phyloP scores from a whole-genome alignment of 495 filamentous ascomycete species.

The Saxophila tyrrhenica region DNA sequence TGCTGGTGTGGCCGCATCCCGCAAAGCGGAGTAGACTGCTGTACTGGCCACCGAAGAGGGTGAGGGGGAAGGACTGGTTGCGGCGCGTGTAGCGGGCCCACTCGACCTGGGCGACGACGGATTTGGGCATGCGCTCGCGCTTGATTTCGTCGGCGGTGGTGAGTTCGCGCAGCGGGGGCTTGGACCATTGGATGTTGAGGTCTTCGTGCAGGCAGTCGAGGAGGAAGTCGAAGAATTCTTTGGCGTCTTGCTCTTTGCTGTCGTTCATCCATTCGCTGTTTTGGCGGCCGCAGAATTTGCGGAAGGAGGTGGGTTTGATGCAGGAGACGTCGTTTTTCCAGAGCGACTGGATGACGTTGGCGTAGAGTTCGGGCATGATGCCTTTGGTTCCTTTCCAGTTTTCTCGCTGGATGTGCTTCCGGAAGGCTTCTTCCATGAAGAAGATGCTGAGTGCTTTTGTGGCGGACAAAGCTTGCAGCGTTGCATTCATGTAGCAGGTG shows the following conservation, averaged over 20 bases:
- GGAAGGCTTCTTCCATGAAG: slow-evolving; percentile 46
- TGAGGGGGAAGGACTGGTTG: slow-evolving; percentile 53
- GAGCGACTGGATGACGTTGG: slow-evolving; percentile 61
- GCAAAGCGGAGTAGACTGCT: slow-evolving; percentile 52
- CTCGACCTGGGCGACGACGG: slow-evolving; percentile 50
- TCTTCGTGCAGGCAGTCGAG: slow-evolving; percentile 66
- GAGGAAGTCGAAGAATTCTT: slow-evolving; percentile 65
- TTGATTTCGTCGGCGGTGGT: slow-evolving; percentile 50
- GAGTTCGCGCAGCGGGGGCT: slow-evolving; percentile 45
- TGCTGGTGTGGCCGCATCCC: slow-evolving; percentile 54
- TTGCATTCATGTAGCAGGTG: slow-evolving; percentile 86
- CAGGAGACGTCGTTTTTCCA: slow-evolving; percentile 51
- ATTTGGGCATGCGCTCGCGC: slow-evolving; percentile 51
- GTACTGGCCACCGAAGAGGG: slow-evolving; percentile 63
- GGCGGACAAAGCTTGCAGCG: slow-evolving; percentile 69
- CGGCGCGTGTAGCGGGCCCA: slow-evolving; percentile 61
- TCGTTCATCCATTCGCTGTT: slow-evolving; percentile 50
- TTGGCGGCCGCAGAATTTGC: slow-evolving; percentile 48
- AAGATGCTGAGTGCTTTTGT: slow-evolving; percentile 61
- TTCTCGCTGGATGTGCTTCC: slow-evolving; percentile 33
- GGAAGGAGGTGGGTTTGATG: slow-evolving; percentile 50
- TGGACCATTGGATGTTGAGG: slow-evolving; percentile 54
- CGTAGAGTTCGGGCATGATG: slow-evolving; percentile 62
- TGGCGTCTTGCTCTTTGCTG: slow-evolving; percentile 59
- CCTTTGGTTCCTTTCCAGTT: slow-evolving; percentile 67